Base-by-base conservation (phyloP, 1,284 basidiomycete species). In the Boletus semigastroideus region DNA sequence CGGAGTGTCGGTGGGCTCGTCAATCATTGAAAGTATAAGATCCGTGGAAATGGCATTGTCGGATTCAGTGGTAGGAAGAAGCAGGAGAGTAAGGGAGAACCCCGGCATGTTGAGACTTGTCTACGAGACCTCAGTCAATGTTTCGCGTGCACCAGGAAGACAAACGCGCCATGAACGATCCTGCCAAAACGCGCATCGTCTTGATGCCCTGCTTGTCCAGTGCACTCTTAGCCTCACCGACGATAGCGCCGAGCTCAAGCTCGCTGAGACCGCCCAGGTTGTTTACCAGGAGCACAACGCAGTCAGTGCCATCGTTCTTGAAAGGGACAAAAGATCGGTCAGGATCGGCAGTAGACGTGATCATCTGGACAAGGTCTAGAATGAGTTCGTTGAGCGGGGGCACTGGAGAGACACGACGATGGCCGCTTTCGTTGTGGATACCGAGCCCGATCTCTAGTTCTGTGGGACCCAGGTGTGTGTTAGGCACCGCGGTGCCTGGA, bases 81-180 rank as follows among this genome's bases (percentile, higher is more conserved):
- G 82, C 13, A 97, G 78, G 12, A 94, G 78, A 0, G 94, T 92
- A 55, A 98, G 74, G 6, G 92, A 94, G 72, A 97, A 95, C 3
- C 95, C 94, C 30, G 94, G 92, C 89, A 97, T 94, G 72, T 94
- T 93, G 57, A 98, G 78, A 49, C 92, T 94, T 20, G 92, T 92
- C 89, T 91, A 30, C 17, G 12, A 42, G 2, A 36, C 37, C 10
- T 59, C 50, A 42, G 25, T 53, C 42, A 25, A 36, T 10, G 17
- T 48, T 49, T 46, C 44, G 42, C 25, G 41, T n/a, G 7, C 5
- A 44, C 14, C 34, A 28, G 46, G n/a, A 46, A 36, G 20, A 49
- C 7, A 3, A 25, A 66, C 74, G 37, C 52, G 87, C 90, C 92
- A 95, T 94, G 71, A 89, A 92, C 14, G 86, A 87, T 16, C 93